Conservation (phyloP, 1,284 basidiomycete species). For the Ceratobasidium sp. region DNA sequence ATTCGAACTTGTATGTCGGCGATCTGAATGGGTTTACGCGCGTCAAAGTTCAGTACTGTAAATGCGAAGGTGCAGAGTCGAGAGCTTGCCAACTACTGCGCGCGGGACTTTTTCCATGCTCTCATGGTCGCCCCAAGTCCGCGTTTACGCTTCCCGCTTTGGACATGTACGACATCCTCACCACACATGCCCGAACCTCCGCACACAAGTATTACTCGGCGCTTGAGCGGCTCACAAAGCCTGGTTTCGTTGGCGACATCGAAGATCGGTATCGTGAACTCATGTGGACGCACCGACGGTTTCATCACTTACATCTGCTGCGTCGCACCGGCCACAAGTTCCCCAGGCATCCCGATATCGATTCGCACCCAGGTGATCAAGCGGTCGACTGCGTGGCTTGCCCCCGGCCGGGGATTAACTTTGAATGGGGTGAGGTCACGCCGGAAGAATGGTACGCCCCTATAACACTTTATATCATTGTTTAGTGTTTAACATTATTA, state of each 20-base stretch:
- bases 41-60: constrained; percentile 6
- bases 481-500: no score
- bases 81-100: not conserved
- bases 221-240: not conserved
- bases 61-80: not conserved
- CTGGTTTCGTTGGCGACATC: not conserved
- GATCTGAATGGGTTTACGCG: not conserved
- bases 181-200: not conserved
- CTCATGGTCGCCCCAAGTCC: not conserved
- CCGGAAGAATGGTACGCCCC: not conserved
- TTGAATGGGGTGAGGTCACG: not conserved
- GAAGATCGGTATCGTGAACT: constrained; percentile 20
- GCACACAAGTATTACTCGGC: not conserved
- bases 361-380: not conserved
- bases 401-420: constrained; percentile 16
- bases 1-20: no score
- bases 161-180: not conserved
- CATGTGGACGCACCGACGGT: not conserved
- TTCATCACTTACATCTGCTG: no score
- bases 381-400: constrained; percentile 12
- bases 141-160: constrained; percentile 8
- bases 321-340: not conserved
- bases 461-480: no score
- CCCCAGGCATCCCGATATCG: not conserved
- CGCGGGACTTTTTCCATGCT: constrained; percentile 11